Evolutionary conservation across 192 early-diverging fungal genomes (phyloP).

Genomic region (Mortierella hygrophila): DNA sequence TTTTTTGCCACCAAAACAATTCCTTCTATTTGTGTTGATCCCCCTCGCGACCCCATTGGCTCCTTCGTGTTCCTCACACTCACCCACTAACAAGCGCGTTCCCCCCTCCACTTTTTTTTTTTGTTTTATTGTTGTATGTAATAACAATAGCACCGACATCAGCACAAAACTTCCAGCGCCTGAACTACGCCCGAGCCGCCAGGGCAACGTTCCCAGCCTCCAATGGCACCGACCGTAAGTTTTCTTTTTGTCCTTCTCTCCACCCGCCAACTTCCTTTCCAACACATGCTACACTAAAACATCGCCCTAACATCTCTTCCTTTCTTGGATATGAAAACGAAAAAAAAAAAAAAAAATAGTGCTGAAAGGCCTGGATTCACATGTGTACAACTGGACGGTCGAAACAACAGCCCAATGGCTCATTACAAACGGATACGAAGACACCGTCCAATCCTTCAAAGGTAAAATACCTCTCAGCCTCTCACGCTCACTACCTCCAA

Average conservation of each 20-base stretch:
- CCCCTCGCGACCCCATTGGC: neutral
- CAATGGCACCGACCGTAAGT: conserved; percentile 28
- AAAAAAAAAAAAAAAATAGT: neutral
- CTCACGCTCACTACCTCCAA: too few relatives aligned
- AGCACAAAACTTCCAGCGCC: conserved; percentile 42
- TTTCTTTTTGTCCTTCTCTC: neutral
- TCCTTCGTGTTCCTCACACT: neutral
- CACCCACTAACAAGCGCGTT: too few relatives aligned
- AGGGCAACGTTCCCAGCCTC: conserved; percentile 29
- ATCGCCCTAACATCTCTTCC: too few relatives aligned
- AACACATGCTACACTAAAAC: too few relatives aligned
- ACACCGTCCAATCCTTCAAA: conserved; percentile 38
- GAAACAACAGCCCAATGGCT: conserved; percentile 50
- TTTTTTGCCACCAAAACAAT: neutral
- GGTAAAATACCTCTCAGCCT: neutral
- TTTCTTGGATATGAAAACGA: too few relatives aligned
- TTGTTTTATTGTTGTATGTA: neutral
- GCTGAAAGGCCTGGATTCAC: conserved; percentile 25
- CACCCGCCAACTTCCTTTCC: too few relatives aligned
- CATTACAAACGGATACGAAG: conserved; percentile 32
- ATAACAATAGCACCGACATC: conserved; percentile 29
- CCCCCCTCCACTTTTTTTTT: too few relatives aligned
- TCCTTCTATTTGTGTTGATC: neutral
- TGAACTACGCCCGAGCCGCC: conserved; percentile 29
- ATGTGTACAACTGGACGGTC: conserved; percentile 39